Evolutionary conservation across 768 basidiomycete species (phyloP).

Genomic region (Lentinula edodes): DNA sequence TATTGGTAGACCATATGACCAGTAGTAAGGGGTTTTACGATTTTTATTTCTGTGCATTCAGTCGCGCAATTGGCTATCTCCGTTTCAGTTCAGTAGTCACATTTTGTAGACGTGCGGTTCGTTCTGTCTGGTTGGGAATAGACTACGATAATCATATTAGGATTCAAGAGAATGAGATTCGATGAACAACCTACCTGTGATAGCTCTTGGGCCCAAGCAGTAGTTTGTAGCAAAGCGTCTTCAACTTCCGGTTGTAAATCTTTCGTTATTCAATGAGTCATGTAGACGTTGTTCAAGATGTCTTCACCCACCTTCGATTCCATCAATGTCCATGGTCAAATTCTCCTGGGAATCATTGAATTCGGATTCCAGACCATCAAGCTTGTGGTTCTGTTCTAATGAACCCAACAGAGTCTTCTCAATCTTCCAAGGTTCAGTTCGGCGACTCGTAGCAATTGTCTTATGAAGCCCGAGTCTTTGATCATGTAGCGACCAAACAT

Average conservation of each 20-base stretch:
- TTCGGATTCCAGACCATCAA: background rate
- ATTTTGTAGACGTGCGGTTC: background rate
- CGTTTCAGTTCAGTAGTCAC: background rate
- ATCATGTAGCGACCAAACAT: constrained; percentile 6
- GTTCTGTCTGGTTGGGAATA: constrained; percentile 3
- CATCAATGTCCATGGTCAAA: background rate
- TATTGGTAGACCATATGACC: background rate
- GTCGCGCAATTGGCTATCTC: background rate
- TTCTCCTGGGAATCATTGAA: background rate
- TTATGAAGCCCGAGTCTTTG: constrained; percentile 4
- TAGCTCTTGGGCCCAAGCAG: background rate
- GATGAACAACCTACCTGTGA: background rate
- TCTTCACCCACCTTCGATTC: background rate
- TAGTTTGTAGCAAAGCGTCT: background rate
- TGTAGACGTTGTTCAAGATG: background rate
- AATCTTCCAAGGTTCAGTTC: background rate
- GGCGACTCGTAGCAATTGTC: background rate
- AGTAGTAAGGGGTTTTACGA: too few relatives aligned
- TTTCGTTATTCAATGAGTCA: background rate
- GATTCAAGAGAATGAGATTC: background rate
- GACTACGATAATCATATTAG: background rate
- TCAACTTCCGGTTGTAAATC: background rate
- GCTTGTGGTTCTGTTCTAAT: background rate
- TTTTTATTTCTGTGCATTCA: too few relatives aligned
- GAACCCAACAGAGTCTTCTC: background rate